These are phyloP conservation scores for Hyaloraphidium curvatum DNA, from an alignment of 192 early-diverging fungal genomes.

Conservation along the genomic window DNA sequence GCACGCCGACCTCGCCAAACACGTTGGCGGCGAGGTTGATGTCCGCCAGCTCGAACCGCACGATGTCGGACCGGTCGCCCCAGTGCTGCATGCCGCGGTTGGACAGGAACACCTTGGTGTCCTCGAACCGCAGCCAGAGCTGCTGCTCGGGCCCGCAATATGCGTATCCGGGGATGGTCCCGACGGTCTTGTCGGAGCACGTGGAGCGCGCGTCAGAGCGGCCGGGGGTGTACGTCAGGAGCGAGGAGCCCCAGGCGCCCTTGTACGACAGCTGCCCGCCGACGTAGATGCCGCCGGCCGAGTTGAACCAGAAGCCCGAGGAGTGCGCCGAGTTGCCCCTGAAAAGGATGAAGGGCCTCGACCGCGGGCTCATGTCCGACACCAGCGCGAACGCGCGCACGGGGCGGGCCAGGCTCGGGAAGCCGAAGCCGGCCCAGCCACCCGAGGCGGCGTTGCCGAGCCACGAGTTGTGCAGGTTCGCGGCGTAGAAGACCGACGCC, in stretches of 20 bases:
- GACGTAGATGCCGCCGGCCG: slow-evolving; percentile 11
- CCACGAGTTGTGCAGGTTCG: slow-evolving; percentile 12
- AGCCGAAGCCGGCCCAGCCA: slow-evolving; percentile 11
- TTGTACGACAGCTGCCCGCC: slow-evolving; percentile 8
- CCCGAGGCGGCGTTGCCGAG: slow-evolving; percentile 14
- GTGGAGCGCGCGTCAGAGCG: not conserved
- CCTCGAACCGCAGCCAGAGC: slow-evolving; percentile 11
- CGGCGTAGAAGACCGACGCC: slow-evolving; percentile 9
- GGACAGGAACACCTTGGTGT: slow-evolving; percentile 14
- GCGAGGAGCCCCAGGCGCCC: slow-evolving; percentile 1
- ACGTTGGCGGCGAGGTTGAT: slow-evolving; percentile 7
- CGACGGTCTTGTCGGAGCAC: not conserved
- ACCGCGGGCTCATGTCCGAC: slow-evolving; percentile 1
- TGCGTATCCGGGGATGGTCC: not conserved
- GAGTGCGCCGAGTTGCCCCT: slow-evolving; percentile 13
- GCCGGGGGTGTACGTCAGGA: slow-evolving; percentile 7
- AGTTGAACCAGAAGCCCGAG: slow-evolving; percentile 10
- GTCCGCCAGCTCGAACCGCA: slow-evolving; percentile 7
- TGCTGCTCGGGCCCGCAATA: not conserved
- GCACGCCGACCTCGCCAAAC: slow-evolving; percentile 13
- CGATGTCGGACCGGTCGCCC: slow-evolving; percentile 8
- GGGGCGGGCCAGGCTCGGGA: slow-evolving; percentile 6
- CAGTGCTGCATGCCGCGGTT: slow-evolving; percentile 14
- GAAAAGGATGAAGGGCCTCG: slow-evolving; percentile 9
- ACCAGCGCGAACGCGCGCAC: not conserved